phyloP scores from a whole-genome alignment of 176 grass and related monocot species.

The Alloteropsis semialata region DNA sequence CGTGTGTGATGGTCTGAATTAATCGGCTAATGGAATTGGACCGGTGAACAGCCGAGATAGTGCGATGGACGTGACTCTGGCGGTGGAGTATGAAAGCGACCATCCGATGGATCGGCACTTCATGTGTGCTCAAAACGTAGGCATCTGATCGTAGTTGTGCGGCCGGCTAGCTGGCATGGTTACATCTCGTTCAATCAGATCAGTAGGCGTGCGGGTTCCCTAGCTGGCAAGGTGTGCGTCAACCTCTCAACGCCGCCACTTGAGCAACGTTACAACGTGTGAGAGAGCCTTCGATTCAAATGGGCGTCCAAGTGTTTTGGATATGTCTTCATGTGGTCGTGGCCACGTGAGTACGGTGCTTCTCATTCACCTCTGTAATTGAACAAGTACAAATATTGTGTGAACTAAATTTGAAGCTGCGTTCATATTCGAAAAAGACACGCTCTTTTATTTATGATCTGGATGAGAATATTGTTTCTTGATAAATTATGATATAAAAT shows the following conservation, averaged over 20 bases:
- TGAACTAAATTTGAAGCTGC: too few species aligned
- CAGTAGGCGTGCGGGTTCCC: neutral
- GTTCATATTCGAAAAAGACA: too few species aligned
- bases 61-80: slow-evolving; percentile 9
- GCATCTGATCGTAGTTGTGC: neutral
- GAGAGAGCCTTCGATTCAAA: neutral
- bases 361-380: neutral
- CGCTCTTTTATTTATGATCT: too few species aligned
- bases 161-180: neutral
- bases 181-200: too few species aligned
- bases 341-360: too few species aligned
- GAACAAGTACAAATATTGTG: too few species aligned
- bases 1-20: neutral
- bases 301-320: neutral
- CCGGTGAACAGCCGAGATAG: neutral
- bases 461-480: too few species aligned
- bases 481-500: too few species aligned
- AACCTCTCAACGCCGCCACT: slow-evolving; percentile 14
- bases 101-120: neutral
- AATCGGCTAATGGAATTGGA: neutral
- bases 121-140: neutral
- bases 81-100: slow-evolving; percentile 19
- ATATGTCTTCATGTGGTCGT: neutral
- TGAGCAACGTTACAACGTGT: neutral
- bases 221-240: slow-evolving; percentile 43